Conservation (phyloP, 495 filamentous ascomycete species). For the Articulospora tetracladia region DNA sequence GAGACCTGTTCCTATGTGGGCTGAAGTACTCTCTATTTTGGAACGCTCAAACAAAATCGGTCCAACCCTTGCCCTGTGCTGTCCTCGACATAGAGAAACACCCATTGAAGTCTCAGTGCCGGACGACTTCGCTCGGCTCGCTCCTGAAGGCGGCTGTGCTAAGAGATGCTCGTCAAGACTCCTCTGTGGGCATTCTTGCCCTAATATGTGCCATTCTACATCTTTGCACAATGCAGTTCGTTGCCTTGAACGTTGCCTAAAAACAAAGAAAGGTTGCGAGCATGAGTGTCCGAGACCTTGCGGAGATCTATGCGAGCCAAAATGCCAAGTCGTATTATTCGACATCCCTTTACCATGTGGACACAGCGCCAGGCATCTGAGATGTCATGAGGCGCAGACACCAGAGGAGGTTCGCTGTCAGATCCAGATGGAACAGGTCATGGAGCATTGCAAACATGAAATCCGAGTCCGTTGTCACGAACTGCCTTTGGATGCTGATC, state of each 20-base stretch:
- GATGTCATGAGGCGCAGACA: constrained; percentile 50
- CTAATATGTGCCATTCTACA: constrained; percentile 65
- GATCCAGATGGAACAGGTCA: constrained; percentile 33
- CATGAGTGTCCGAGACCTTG: constrained; percentile 61
- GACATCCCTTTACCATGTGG: constrained; percentile 54
- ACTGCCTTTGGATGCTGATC: constrained; percentile 32
- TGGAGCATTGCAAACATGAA: constrained; percentile 53
- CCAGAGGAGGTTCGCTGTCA: constrained; percentile 34
- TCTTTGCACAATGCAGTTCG: constrained; percentile 56
- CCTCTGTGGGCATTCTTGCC: constrained; percentile 69
- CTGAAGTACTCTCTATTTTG: constrained; percentile 55
- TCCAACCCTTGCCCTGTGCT: constrained; percentile 50
- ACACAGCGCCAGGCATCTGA: constrained; percentile 42
- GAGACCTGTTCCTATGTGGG: constrained; percentile 63
- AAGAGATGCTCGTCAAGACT: constrained; percentile 56
- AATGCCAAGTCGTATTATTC: constrained; percentile 39
- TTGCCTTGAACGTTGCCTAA: constrained; percentile 59
- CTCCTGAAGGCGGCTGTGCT: constrained; percentile 72
- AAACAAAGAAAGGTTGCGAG: constrained; percentile 50
- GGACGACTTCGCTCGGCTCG: constrained; percentile 55
- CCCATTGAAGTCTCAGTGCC: constrained; percentile 52
- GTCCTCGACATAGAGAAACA: constrained; percentile 62
- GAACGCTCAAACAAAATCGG: constrained; percentile 48
- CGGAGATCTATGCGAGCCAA: constrained; percentile 51
- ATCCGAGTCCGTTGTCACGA: constrained; percentile 46